phyloP scores from a whole-genome alignment of 2,329 filamentous ascomycete genomes.

The Immersiporthe knoxdaviesiana region DNA sequence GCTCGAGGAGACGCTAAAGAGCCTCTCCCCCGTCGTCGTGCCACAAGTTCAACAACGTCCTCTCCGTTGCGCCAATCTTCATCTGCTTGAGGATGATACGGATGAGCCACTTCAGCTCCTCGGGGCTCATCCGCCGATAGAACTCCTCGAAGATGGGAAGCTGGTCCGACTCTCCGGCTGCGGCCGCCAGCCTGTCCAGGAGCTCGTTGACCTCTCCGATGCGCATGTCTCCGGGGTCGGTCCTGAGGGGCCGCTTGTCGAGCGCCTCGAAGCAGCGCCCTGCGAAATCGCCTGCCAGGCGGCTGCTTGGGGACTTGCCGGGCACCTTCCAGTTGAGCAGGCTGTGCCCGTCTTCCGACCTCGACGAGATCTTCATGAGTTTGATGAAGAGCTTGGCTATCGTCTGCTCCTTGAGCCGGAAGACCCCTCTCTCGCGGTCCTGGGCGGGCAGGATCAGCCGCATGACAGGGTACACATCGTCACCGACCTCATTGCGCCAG shows the following conservation, averaged over 20 bases:
- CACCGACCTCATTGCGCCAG: slow-evolving; percentile 87
- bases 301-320: slow-evolving; percentile 63
- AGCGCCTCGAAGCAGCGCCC: slow-evolving; percentile 86
- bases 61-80: slow-evolving; percentile 79
- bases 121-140: slow-evolving; percentile 88
- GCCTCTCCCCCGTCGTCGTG: slow-evolving; percentile 74
- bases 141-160: slow-evolving; percentile 79
- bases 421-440: slow-evolving; percentile 89
- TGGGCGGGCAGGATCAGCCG: slow-evolving; percentile 91
- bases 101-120: slow-evolving; percentile 93
- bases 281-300: slow-evolving; percentile 87
- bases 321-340: slow-evolving; percentile 93
- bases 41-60: slow-evolving; percentile 83
- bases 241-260: slow-evolving; percentile 78
- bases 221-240: slow-evolving; percentile 74
- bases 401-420: slow-evolving; percentile 89
- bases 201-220: slow-evolving; percentile 88
- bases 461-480: slow-evolving; percentile 92
- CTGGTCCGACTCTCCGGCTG: slow-evolving; percentile 82
- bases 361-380: slow-evolving; percentile 86
- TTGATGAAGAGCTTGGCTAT: slow-evolving; percentile 92
- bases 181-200: slow-evolving; percentile 76
- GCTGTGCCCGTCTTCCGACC: slow-evolving; percentile 85
- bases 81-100: slow-evolving; percentile 85
- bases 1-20: slow-evolving; percentile 91